These are phyloP conservation scores for Lizanozyma gosingica DNA, from an alignment of 1,139 yeast species.

Conservation along the genomic window DNA sequence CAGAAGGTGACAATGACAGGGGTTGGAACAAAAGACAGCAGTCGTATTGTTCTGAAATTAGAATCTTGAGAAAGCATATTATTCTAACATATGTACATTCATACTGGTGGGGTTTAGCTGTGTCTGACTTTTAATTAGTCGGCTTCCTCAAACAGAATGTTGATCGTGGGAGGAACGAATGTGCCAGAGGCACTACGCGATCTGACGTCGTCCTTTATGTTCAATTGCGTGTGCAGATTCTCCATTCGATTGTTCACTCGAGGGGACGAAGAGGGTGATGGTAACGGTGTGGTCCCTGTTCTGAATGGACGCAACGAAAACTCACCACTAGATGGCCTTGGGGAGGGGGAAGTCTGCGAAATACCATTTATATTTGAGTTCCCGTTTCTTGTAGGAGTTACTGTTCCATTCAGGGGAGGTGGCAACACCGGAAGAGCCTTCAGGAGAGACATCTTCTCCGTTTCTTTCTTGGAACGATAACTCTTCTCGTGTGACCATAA, in stretches of 20 bases:
- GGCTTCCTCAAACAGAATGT: neutral
- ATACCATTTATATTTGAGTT: neutral
- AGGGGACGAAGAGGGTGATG: slow-evolving; percentile 34
- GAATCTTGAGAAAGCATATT: neutral
- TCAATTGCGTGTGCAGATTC: too few relatives aligned
- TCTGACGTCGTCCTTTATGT: too few relatives aligned
- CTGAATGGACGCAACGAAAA: slow-evolving; percentile 37
- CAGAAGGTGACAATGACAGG: slow-evolving; percentile 63
- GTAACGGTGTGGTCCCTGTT: slow-evolving; percentile 32
- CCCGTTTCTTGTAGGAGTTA: neutral
- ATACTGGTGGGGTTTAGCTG: neutral
- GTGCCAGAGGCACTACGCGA: neutral
- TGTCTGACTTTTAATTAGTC: slow-evolving; percentile 1
- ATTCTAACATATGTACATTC: neutral
- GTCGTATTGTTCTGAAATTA: neutral
- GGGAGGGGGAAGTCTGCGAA: neutral
- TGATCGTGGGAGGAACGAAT: neutral
- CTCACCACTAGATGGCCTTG: neutral
- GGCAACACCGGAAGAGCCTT: slow-evolving; percentile 1
- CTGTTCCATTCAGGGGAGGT: slow-evolving; percentile 3
- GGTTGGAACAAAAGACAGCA: neutral
- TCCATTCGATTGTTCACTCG: neutral
- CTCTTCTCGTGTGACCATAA: slow-evolving; percentile 25
- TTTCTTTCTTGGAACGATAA: slow-evolving; percentile 20
- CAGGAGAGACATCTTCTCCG: slow-evolving; percentile 15